Base-by-base conservation (phyloP, 352 stramenopile species). In the Blastocystis sp. region DNA sequence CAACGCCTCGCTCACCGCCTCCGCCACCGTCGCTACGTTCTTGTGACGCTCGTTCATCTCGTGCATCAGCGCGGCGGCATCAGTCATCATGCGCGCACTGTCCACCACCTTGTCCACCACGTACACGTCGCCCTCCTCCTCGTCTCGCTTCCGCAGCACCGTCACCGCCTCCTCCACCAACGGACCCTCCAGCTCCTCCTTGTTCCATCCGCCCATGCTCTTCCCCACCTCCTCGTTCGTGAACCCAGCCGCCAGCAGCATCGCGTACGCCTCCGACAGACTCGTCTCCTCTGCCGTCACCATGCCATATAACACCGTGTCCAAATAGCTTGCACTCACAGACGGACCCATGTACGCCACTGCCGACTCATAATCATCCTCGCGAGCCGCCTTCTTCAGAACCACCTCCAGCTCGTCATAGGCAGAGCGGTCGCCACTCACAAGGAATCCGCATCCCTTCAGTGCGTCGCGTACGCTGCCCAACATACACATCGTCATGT, bases 271-370 rank as follows among this genome's bases (percentile, higher is more conserved):
- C 90, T 99, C 96, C 42, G 92, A 93, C 88, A 99, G 98, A 24
- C 98, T 89, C 90, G 99, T 95, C 95, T 98, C 98, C 89, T 98
- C 94, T 24, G 4, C 18, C 36, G 98, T 98, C 89, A 98, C 95
- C 87, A 99, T 98, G 84, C 96, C 96, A 91, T 99, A 99, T 92
- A 99, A 96, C 84, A 98, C 94, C 96, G 98, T 99, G 91, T 98
- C 98, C 69, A 98, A 94, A 90, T 99, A 99, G 90, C 98, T 98
- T 73, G 96, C 96, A 34, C 92, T 92, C 87, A 96, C 96, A 46
- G 96, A 92, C n/a, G 91, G 91, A 44, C 96, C 96, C 57, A 97
- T 89, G 90, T 98, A 98, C 63, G 93, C 96, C 27, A 94, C 97
- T 89, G 96, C 98, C 29, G 95, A 90, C 36, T 79, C 69, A 49